Percentiles rank a stretch among this genome's conserved stretches.
Conservation (phyloP, 495 filamentous ascomycete species). For the Tuber microsphaerosporum region DNA sequence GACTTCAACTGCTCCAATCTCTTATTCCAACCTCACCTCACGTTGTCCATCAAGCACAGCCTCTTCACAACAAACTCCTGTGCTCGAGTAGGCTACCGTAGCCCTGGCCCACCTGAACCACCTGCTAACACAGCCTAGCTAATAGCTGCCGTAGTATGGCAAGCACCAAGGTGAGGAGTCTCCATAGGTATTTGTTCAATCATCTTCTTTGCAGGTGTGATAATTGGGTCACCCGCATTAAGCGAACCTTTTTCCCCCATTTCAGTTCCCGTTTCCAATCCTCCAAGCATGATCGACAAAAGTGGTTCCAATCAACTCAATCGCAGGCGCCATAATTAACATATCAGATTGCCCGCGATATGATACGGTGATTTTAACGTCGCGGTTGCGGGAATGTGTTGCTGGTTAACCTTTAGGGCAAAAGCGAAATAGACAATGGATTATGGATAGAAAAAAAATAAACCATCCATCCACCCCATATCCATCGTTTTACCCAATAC, state of each 20-base stretch:
- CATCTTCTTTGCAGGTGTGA: background rate
- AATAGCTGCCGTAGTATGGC: background rate
- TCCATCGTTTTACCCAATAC: constrained; percentile 1
- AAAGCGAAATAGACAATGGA: background rate
- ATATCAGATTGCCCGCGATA: background rate
- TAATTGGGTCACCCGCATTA: background rate
- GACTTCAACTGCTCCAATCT: constrained; percentile 30
- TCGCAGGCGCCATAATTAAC: background rate
- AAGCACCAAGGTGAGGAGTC: background rate
- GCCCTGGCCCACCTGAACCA: background rate
- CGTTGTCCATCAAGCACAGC: constrained; percentile 12
- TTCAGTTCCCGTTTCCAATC: background rate
- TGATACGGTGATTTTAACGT: background rate
- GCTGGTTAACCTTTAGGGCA: background rate
- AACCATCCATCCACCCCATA: background rate
- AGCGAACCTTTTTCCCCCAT: background rate
- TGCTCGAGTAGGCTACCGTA: background rate
- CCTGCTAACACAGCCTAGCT: background rate
- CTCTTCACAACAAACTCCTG: background rate
- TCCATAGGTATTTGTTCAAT: background rate
- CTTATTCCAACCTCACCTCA: constrained; percentile 35
- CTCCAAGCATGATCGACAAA: background rate
- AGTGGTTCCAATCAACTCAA: constrained; percentile 1
- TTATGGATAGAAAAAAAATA: background rate
- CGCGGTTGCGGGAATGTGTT: background rate